Evolutionary conservation across 164 flowering plant genomes (phyloP), one percentile per base, ranked within the genome.

Genomic region (Amborella trichopoda): DNA sequence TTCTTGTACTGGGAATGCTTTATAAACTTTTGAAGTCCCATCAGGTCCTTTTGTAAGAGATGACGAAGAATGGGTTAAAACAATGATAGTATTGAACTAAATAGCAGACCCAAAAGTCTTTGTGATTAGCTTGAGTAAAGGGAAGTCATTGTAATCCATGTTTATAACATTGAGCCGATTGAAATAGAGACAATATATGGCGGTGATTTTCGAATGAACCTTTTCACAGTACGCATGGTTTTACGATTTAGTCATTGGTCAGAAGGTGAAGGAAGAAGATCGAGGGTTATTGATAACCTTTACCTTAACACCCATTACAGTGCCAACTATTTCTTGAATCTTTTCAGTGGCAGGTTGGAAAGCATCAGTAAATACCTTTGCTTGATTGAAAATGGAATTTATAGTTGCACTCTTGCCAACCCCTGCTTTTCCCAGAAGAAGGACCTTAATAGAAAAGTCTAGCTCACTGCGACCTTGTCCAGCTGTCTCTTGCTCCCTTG

Each of bases 331-430:
- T 59, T 88, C 94, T 41, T 48, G 67, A 50, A 93, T 69, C 48
- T 34, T 49, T 55, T 72, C 59, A 11, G 99, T 93, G 52, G 83
- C 74, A 44, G 96, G 94, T 48, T 44, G 71, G 53, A 93, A 93
- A 17, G 99, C 95, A 78, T 81, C 56, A 3, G 95, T 93, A 10
- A 14, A 38, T 6, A 69, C 69, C 61, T 75, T 83, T 2, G 62
- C 22, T 60, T 81, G 80, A 63, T 71, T 73, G 55, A 93, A 74
- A 26, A 93, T 66, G 13, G 99, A 88, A 64, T 93, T 93, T 68
- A 88, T 81, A 19, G 96, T 88, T 20, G 99, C 83, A 66, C 99
- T 93, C 70, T 93, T 93, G 42, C 97, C 97, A 41, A 81, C 88
- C 10, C 99, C 99, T 26, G 95, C 81, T 73, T 74, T 85, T 4